Evolutionary conservation across 2,329 filamentous ascomycete species (phyloP), one percentile per base, ranked within the genome.

Genomic region (Colletotrichum chlorophyti): DNA sequence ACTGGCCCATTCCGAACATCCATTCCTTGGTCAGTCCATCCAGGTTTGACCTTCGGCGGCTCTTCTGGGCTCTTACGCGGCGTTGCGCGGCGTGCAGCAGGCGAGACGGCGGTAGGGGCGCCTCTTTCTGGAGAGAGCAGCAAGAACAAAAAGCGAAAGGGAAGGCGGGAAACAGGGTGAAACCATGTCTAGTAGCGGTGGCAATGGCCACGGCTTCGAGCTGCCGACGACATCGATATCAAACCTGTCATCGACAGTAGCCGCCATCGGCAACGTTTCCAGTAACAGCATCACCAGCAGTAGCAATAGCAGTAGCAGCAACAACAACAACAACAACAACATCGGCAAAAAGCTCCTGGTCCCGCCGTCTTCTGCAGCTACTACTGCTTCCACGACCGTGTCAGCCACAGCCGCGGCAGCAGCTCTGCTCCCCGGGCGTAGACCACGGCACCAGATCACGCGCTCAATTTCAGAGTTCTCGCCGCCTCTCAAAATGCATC

Each of bases 401-500:
- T 43, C 53, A 2, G 47, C 38, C n/a, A 37, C 50, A 15, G 54
- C 43, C 27, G 37, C 51, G 12, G 51, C 53, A 11, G 53, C 48
- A n/a, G 41, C 43, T 9, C 51, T 49, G 8, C 51, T 49, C 11
- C 55, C 55, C 24, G 51, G 43, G 10, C 51, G 51, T 29, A 35
- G 51, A 35, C 52, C 58, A 70, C 78, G 78, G 58, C 83, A 84
- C 64, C 81, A 83, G 64, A 74, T 85, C 59, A 81, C 77, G 60
- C 79, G 82, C 29, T 87, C 85, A 42, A 77, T 85, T 58, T 80
- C 79, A 40, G 83, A 85, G 63, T 65, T 84, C 48, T 75, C 81
- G 21, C 77, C 79, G 31, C 80, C 82, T 19, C 72, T 76, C 58
- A 76, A 72, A 55, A 70, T 75, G 62, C 58, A 59, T 19, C 57